Conservation (phyloP, 2,329 filamentous ascomycete species). For the Geosmithia putterillii region DNA sequence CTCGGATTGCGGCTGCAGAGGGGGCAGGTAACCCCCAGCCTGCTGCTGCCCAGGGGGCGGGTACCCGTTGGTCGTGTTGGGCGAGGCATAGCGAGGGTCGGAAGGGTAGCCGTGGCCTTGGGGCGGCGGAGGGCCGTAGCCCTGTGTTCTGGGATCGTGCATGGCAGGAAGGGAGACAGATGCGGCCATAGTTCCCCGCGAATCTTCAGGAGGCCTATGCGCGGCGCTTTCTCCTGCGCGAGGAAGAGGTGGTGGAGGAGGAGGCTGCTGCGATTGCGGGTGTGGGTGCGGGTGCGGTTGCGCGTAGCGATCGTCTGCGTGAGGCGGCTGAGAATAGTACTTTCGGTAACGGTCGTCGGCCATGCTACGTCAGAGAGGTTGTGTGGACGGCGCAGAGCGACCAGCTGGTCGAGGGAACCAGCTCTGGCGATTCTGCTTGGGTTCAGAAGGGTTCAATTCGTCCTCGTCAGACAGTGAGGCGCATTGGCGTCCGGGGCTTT, state of each 20-base stretch:
- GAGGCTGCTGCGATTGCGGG: conserved; percentile 23
- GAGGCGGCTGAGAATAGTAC: conserved; percentile 21
- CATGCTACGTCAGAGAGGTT: conserved; percentile 13
- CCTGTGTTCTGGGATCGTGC: conserved; percentile 27
- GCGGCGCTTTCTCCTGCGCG: conserved; percentile 20
- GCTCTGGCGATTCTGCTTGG: no score
- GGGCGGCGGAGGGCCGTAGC: conserved; percentile 18
- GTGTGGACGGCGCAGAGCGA: not conserved
- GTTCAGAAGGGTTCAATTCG: no score
- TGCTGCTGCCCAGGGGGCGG: conserved; percentile 20
- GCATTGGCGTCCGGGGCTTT: no score
- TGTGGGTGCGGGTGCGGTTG: conserved; percentile 9
- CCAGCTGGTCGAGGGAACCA: not conserved
- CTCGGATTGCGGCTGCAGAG: conserved; percentile 22
- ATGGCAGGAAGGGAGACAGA: conserved; percentile 37
- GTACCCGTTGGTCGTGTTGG: conserved; percentile 33
- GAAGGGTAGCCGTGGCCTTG: conserved; percentile 18
- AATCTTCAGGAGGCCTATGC: conserved; percentile 16
- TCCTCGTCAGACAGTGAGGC: no score
- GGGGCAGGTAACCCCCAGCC: conserved; percentile 20
- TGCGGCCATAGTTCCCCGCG: conserved; percentile 25
- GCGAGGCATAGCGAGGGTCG: conserved; percentile 28
- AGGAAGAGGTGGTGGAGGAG: conserved; percentile 14
- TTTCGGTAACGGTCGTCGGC: conserved; percentile 24
- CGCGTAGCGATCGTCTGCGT: conserved; percentile 26